Base-by-base conservation (phyloP, 257 asterid species). In the Scutellaria minor region DNA sequence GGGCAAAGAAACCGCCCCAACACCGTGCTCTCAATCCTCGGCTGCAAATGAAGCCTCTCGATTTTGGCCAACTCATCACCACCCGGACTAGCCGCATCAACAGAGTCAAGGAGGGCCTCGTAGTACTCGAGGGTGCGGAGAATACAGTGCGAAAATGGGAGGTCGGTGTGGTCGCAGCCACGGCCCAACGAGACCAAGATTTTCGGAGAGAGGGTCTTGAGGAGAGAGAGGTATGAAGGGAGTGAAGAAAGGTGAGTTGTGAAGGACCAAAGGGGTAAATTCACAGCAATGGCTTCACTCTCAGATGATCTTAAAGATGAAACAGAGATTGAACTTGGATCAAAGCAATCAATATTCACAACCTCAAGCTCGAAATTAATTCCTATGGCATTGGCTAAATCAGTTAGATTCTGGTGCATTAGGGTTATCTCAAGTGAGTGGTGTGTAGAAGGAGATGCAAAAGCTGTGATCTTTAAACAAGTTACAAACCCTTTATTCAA, bases 321-420 rank as follows among this genome's bases (percentile, higher is more conserved):
- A 0, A 64, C 69, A 1, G 83, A 47, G 72, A 67, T 74, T 20
- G 77, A 55, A 44, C 70, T 78, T 6, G 89, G 91, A 55, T 84
- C 89, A 66, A 86, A 86, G 11, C 87, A 66, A 70, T 84, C 91
- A 9, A 86, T 74, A 73, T 86, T 86, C 58, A 86, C 84, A 57
- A 86, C 83, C 70, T 81, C 87, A 24, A 86, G 90, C 81, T 86
- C 85, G 8, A 86, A 86, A 14, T 42, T 54, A 6, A 86, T 66
- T 18, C 88, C 90, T 15, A 76, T 71, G 60, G 76, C 85, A 66
- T 66, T 79, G 22, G 90, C 90, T 14, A 83, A 81, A 9, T 75
- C 78, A 0, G 88, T 52, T 15, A 86, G 56, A 44, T 76, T 84
- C 35, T 83, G 87, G n/a, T 86, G 90, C 77, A 86, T 83, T 8